Evolutionary conservation across 495 filamentous ascomycete species (phyloP).

Genomic region (Terfezia claveryi): DNA sequence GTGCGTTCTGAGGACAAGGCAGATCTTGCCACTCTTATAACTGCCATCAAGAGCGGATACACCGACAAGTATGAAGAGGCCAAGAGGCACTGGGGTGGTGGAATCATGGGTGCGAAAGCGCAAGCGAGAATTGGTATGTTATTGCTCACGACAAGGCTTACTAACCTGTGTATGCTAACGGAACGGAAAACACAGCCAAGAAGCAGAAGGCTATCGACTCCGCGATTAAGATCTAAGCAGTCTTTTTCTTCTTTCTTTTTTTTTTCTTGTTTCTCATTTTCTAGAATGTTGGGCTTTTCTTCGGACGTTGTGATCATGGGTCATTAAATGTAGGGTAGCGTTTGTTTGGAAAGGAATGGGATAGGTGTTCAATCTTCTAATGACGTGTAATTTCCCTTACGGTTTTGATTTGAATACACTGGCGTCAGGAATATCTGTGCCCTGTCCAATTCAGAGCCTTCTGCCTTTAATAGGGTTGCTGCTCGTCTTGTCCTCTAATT

Average conservation of each 20-base stretch:
- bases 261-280: background rate
- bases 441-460: no score
- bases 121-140: constrained; percentile 48
- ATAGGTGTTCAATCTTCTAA: no score
- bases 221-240: constrained; percentile 79
- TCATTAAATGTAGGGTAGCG: no score
- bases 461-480: no score
- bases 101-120: constrained; percentile 98
- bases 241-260: constrained; percentile 2
- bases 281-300: background rate
- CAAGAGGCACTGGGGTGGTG: constrained; percentile 94
- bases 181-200: constrained; percentile 31
- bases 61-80: constrained; percentile 81
- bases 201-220: constrained; percentile 81
- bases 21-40: constrained; percentile 89
- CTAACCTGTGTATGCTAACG: constrained; percentile 1
- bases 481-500: no score
- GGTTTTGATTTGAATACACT: no score
- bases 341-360: no score
- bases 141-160: background rate
- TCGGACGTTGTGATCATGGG: background rate
- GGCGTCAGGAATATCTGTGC: no score
- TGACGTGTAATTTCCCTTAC: no score
- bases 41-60: constrained; percentile 95
- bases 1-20: constrained; percentile 91